Evolutionary conservation across 306 rosid species (phyloP).

Genomic region (Senna siamea): DNA sequence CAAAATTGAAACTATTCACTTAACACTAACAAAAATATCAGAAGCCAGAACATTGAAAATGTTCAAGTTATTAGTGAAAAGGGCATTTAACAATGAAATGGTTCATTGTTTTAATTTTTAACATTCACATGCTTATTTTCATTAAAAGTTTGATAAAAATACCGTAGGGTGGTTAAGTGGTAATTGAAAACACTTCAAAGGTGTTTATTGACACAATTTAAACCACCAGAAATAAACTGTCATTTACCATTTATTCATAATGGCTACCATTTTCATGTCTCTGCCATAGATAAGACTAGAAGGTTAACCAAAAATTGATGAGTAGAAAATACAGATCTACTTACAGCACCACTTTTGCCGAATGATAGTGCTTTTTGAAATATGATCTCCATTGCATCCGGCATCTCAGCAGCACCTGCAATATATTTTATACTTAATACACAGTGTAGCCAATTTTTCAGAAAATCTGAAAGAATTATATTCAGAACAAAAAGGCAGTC

Average conservation of each 20-base stretch:
- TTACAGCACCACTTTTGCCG: conserved; percentile 78
- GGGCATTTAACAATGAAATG: not conserved
- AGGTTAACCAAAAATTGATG: conserved; percentile 13
- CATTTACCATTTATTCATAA: not conserved
- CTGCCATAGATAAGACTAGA: conserved; percentile 13
- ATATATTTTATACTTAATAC: conserved; percentile 11
- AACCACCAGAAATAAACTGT: not conserved
- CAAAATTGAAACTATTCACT: not conserved
- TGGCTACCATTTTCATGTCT: conserved; percentile 8
- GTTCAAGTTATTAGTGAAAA: not conserved
- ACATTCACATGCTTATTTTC: not conserved
- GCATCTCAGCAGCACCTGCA: conserved; percentile 57
- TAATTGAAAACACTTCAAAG: not conserved
- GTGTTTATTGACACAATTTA: not conserved
- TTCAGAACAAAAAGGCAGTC: conserved; percentile 37
- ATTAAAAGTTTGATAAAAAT: not conserved
- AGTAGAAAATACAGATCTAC: conserved; percentile 39
- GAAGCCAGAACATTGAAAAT: not conserved
- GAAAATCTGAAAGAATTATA: conserved; percentile 18
- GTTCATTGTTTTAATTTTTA: not conserved
- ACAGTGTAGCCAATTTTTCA: not conserved
- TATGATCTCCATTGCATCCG: conserved; percentile 82
- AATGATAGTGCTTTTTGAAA: conserved; percentile 31
- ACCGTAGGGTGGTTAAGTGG: not conserved
- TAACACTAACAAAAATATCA: not conserved